A percentile compares a stretch with the other conserved stretches of the same genome.
Evolutionary conservation across 2,329 filamentous ascomycete genomes (phyloP).

Genomic region (Escovopsis weberi): DNA sequence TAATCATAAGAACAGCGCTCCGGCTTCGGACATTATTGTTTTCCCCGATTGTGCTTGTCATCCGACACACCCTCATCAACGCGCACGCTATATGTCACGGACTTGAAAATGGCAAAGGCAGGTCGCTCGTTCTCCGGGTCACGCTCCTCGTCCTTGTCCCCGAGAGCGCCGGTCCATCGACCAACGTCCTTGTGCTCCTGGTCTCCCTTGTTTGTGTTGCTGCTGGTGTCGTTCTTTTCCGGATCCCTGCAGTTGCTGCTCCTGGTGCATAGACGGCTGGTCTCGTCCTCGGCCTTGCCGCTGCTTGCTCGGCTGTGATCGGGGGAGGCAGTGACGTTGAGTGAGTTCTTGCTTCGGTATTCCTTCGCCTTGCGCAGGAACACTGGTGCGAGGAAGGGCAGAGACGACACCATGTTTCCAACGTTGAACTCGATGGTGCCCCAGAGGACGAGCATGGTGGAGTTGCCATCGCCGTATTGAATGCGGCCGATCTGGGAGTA

Average conservation of each 20-base stretch:
- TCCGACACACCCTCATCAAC: slow-evolving; percentile 16
- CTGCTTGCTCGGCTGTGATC: slow-evolving; percentile 10
- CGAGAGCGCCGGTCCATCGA: too few species aligned
- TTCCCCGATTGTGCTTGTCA: not conserved
- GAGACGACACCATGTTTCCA: slow-evolving; percentile 33
- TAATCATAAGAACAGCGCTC: too few species aligned
- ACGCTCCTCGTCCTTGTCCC: slow-evolving; percentile 21
- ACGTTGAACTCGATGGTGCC: slow-evolving; percentile 43
- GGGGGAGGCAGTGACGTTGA: slow-evolving; percentile 15
- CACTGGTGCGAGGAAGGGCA: slow-evolving; percentile 30
- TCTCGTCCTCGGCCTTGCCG: slow-evolving; percentile 13
- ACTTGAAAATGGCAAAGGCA: slow-evolving; percentile 22
- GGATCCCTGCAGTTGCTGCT: slow-evolving; percentile 9
- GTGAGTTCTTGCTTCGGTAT: slow-evolving; percentile 25
- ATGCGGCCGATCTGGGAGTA: slow-evolving; percentile 36
- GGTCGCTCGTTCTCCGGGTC: slow-evolving; percentile 16
- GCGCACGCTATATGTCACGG: slow-evolving; percentile 26
- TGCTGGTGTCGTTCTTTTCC: too few species aligned
- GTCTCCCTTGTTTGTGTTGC: too few species aligned
- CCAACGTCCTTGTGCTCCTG: too few species aligned
- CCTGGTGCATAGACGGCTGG: slow-evolving; percentile 25
- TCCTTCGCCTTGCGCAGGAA: slow-evolving; percentile 27
- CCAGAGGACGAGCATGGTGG: slow-evolving; percentile 41
- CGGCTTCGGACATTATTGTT: not conserved
- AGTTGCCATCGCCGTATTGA: slow-evolving; percentile 35